phyloP scores from a whole-genome alignment of 805 yeast genomes.

The Candida tibetensis region DNA sequence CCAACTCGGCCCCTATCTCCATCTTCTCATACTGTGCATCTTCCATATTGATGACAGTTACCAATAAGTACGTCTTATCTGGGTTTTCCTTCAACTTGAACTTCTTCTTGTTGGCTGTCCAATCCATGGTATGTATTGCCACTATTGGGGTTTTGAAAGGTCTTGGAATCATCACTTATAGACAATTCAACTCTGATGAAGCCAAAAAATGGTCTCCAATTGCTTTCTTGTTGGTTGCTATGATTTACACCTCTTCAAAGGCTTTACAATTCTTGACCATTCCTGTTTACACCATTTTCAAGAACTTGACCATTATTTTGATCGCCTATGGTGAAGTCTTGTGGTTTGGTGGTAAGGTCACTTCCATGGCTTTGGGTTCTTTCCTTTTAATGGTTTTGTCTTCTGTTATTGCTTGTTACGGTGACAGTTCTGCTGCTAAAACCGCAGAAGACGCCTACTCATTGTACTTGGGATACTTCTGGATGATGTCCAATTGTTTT shows the following conservation, averaged over 20 bases:
- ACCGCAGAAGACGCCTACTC: slow-evolving; percentile 44
- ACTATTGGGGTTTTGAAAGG: slow-evolving; percentile 72
- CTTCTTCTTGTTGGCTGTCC: slow-evolving; percentile 85
- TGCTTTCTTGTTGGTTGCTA: slow-evolving; percentile 79
- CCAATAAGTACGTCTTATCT: slow-evolving; percentile 90
- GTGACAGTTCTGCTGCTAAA: slow-evolving; percentile 54
- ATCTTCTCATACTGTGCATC: slow-evolving; percentile 85
- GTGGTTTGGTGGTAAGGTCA: slow-evolving; percentile 93
- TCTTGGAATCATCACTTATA: slow-evolving; percentile 76
- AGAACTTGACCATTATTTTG: slow-evolving; percentile 92
- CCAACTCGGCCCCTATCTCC: slow-evolving; percentile 63
- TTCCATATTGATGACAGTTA: slow-evolving; percentile 95
- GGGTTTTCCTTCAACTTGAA: slow-evolving; percentile 73
- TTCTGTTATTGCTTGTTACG: slow-evolving; percentile 92
- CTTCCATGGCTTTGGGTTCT: slow-evolving; percentile 85
- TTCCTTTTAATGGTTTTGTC: slow-evolving; percentile 91
- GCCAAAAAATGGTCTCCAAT: slow-evolving; percentile 97
- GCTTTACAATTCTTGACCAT: slow-evolving; percentile 88
- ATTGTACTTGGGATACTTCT: slow-evolving; percentile 74
- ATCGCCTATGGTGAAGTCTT: slow-evolving; percentile 98
- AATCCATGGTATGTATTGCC: slow-evolving; percentile 76
- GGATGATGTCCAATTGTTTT: slow-evolving; percentile 96
- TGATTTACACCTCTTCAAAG: slow-evolving; percentile 96
- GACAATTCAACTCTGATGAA: slow-evolving; percentile 81
- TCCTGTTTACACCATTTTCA: slow-evolving; percentile 97